Evolutionary conservation across 1,139 yeast species (phyloP), one percentile per base, ranked within the genome.

Genomic region (Geotrichum cucujoidarum): DNA sequence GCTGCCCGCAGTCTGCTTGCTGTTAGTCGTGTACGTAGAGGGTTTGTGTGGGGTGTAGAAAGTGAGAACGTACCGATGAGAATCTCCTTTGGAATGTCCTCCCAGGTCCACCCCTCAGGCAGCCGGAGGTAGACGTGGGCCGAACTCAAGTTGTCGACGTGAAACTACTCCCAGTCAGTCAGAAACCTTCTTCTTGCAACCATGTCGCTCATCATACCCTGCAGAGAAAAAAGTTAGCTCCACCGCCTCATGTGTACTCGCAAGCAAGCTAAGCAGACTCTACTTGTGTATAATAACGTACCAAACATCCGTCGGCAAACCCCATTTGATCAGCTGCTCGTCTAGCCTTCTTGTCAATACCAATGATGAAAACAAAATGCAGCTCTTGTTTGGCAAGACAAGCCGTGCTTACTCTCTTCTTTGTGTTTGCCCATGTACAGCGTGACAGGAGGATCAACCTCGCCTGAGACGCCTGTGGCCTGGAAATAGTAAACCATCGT

Each of bases 71-170:
- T 37, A 49, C 52, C 52, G 17, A 56, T 67, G 18, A 84, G 60
- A 2, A 84, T 67, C 4, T 67, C 73, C 30, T 72, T 69, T 1
- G 84, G 80, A 2, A 86, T 71, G 38, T 65, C 63, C 27, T 76
- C 78, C 68, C 75, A 62, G 3, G 56, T 47, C 55, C 71, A 63
- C 35, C 73, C 77, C 2, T 67, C 65, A 1, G 69, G 65, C 31
- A 83, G 66, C 48, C 87, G 77, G 29, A 85, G 66, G 58, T 87
- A 87, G n/a, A 87, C 74, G 62, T 87, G 95, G 0, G 94, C 95
- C 38, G 90, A 82, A 10, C 90, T 81, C 47, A 80, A 72, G 57
- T 83, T 83, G 58, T 85, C 94, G 7, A 83, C 90, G 63, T 86
- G 95, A 60, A 87, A 86, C 72, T 61, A 42, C 24, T n/a, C n/a